These are phyloP conservation scores for Saccharomyces paradoxus DNA, from an alignment of 805 yeast species.

Conservation along the genomic window DNA sequence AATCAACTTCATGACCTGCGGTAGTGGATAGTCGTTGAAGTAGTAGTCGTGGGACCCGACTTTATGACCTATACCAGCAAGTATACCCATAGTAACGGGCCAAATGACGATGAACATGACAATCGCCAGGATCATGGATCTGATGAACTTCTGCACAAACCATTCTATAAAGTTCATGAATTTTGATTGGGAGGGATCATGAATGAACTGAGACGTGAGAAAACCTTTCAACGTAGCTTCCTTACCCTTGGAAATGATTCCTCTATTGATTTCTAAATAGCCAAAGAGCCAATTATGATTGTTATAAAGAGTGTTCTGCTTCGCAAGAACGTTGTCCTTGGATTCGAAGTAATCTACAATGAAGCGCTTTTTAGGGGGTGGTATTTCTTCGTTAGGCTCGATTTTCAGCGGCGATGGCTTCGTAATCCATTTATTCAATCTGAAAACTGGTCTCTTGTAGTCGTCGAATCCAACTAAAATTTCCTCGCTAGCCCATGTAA, in stretches of 20 bases:
- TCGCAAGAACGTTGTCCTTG: background rate
- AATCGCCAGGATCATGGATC: conserved; percentile 11
- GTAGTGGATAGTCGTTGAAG: conserved; percentile 15
- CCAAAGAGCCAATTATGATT: background rate
- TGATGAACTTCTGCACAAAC: conserved; percentile 11
- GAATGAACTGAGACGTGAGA: background rate
- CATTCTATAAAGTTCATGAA: conserved; percentile 12
- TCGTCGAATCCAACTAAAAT: conserved; percentile 17
- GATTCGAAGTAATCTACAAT: background rate
- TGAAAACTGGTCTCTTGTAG: conserved; percentile 3
- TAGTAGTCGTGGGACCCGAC: conserved; percentile 13
- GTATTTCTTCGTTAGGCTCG: background rate
- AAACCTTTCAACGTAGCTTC: background rate
- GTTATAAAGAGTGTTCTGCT: background rate
- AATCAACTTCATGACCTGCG: conserved; percentile 18
- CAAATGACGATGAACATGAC: conserved; percentile 16
- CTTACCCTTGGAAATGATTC: background rate
- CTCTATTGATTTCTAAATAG: background rate
- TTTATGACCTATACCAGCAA: conserved; percentile 16
- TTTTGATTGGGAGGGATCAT: background rate
- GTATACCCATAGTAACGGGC: conserved; percentile 24
- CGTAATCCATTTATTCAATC: background rate
- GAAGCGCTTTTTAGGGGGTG: background rate
- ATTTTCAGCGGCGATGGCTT: background rate
- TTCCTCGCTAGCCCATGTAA: conserved; percentile 20